Evolutionary conservation across 768 basidiomycete species (phyloP).

Genomic region (Phylloporus sp.): DNA sequence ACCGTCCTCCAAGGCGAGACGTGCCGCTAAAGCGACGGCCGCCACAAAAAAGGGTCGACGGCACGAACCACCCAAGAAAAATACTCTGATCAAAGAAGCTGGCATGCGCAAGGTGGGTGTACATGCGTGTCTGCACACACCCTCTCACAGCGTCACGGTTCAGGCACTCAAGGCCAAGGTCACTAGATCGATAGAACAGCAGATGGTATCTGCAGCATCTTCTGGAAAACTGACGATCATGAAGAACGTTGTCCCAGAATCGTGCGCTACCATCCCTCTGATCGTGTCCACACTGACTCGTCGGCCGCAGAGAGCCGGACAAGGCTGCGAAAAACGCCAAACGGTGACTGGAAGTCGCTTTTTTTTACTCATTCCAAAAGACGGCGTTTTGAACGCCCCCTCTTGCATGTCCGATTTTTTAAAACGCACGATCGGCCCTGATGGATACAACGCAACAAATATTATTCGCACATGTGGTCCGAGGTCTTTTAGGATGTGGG

Average conservation of each 20-base stretch:
- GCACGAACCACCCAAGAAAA: constrained; percentile 79
- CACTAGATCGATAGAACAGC: constrained; percentile 85
- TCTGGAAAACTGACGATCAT: constrained; percentile 90
- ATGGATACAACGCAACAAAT: background rate
- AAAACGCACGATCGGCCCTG: background rate
- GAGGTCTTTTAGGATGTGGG: background rate
- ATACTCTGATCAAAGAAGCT: constrained; percentile 65
- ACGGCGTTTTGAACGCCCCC: constrained; percentile 3
- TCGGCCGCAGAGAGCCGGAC: constrained; percentile 16
- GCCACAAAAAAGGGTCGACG: constrained; percentile 78
- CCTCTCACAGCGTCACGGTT: background rate
- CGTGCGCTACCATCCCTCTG: constrained; percentile 16
- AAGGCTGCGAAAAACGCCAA: constrained; percentile 16
- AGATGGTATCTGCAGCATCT: constrained; percentile 87
- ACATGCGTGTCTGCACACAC: background rate
- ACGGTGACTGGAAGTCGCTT: constrained; percentile 13
- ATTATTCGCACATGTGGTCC: background rate
- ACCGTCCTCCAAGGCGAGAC: constrained; percentile 42
- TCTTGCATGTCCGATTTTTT: constrained; percentile 1
- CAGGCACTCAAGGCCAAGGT: constrained; percentile 88
- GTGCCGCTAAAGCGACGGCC: constrained; percentile 62
- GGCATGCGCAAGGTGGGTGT: constrained; percentile 66
- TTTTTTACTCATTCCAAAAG: background rate
- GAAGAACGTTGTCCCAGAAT: constrained; percentile 52
- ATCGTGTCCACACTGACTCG: constrained; percentile 1